Conservation (phyloP, 768 basidiomycete species). For the Suillus occidentalis region DNA sequence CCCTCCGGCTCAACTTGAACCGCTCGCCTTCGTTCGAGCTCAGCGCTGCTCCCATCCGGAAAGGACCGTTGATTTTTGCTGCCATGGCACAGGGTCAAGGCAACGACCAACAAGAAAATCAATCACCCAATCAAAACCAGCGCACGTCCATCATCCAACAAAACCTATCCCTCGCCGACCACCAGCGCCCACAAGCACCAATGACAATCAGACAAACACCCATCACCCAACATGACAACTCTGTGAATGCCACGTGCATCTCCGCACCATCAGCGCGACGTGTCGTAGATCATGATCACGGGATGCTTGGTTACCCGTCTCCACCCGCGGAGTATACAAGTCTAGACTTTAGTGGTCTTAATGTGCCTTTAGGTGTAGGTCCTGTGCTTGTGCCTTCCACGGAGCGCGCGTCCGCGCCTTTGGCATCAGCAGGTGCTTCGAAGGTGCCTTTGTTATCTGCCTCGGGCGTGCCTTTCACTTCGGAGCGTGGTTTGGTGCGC, state of each 20-base stretch:
- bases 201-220: not conserved
- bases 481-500: not conserved
- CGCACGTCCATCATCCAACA: not conserved
- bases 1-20: not conserved
- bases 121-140: not conserved
- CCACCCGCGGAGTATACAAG: constrained; percentile 25
- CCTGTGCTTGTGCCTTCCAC: not conserved
- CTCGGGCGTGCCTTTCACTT: not conserved
- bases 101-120: not conserved
- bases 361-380: not conserved
- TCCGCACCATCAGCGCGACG: constrained; percentile 15
- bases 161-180: not conserved
- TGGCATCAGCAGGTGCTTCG: not conserved
- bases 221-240: constrained; percentile 20
- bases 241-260: constrained; percentile 12
- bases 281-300: not conserved
- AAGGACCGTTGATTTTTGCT: constrained; percentile 64
- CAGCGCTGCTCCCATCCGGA: constrained; percentile 30
- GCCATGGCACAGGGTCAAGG: constrained; percentile 42
- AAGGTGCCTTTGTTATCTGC: no score
- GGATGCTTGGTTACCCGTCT: constrained; percentile 23
- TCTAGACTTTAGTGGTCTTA: not conserved
- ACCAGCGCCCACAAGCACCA: not conserved
- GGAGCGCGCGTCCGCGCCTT: not conserved
- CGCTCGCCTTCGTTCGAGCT: constrained; percentile 9